These are phyloP conservation scores for Tetrahymena borealis DNA, from an alignment of 73 alveolate species.

Conservation along the genomic window DNA sequence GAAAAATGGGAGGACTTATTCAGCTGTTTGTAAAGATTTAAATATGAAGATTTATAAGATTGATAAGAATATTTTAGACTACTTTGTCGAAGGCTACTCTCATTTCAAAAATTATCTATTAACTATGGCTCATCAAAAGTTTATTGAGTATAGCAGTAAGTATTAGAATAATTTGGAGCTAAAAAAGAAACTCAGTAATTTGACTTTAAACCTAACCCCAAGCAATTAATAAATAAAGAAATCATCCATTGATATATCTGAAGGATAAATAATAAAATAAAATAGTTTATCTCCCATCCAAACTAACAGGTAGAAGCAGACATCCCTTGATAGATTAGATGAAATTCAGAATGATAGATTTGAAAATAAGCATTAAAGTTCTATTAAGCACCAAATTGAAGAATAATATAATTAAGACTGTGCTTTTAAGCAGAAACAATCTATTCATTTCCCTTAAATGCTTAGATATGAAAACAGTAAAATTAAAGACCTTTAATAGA, in stretches of 20 bases:
- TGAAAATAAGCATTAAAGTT: neutral
- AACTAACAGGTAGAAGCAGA: neutral
- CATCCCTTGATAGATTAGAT: neutral
- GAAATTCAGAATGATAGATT: neutral
- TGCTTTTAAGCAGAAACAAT: neutral
- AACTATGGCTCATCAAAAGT: neutral
- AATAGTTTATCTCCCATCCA: neutral
- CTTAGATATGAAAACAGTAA: neutral
- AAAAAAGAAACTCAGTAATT: neutral
- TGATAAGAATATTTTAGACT: neutral
- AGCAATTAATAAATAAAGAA: neutral
- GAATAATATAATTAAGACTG: neutral
- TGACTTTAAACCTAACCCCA: neutral
- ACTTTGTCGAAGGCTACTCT: neutral
- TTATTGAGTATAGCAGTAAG: neutral
- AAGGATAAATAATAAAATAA: neutral
- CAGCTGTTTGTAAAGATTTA: neutral
- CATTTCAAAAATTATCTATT: neutral
- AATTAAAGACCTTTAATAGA: neutral
- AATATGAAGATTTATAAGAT: neutral
- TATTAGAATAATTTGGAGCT: neutral
- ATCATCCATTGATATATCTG: neutral
- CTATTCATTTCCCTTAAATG: neutral
- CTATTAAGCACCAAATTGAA: neutral
- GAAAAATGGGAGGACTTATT: neutral